Evolutionary conservation across 805 yeast species (phyloP), one percentile per base, ranked within the genome.

Genomic region (Monosporozyma yasuniensis): DNA sequence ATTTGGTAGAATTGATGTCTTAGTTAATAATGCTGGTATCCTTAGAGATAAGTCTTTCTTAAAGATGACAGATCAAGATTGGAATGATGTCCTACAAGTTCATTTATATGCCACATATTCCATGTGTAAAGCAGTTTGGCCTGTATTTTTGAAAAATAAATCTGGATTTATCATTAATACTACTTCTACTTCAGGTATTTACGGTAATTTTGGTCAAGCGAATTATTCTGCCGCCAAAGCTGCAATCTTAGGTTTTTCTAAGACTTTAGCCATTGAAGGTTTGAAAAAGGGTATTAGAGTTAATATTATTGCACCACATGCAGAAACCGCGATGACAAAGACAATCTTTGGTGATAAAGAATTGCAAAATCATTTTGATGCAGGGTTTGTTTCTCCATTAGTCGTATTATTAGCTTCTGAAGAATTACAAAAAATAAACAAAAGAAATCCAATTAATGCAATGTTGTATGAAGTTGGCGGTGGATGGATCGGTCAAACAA

Each of bases 161-260:
- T 76, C 77, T 49, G 97, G 98, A 58, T 39, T 50, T 41, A 83
- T 91, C 50, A 78, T 91, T 57, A 91, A 91, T 70, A 87, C 95
- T 43, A 78, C 97, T 22, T 89, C 96, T 18, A 91, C 98, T 9
- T 89, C 97, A 2, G 99, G 98, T 56, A 89, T 91, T 58, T 91
- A 91, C 68, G 99, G 99, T 56, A 88, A 85, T 73, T 91, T 91
- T 72, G 99, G 99, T 47, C 99, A 91, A 72, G 87, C 96, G 39
- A 91, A 91, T 73, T 91, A 91, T 69, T 83, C 96, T 19, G 81
- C 97, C 30, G 97, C 98, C 44, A 91, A 91, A 72, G 80, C 86
- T 47, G 97, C 88, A 22, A 80, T 91, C 55, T 70, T 89, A 46
- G 96, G 96, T 16, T 77, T 91, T 58, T 78, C 96, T 39, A 81